Evolutionary conservation across 2,329 filamentous ascomycete genomes (phyloP).

Genomic region (Talaromyces albobiverticillius): DNA sequence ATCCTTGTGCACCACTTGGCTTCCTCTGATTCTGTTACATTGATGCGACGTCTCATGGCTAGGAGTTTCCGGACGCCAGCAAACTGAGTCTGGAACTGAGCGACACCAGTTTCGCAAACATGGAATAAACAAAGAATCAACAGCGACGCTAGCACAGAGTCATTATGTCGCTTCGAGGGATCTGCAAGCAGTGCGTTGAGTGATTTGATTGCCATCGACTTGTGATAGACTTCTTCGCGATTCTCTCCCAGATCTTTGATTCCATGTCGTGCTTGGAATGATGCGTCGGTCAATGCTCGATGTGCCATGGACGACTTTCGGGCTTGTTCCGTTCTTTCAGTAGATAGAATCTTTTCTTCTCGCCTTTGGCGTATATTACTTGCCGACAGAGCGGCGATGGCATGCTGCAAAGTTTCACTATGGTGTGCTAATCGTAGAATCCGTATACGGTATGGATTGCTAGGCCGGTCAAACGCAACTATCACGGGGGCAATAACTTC

Average conservation of each 20-base stretch:
- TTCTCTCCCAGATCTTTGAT: conserved; percentile 55
- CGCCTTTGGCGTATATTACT: conserved; percentile 86
- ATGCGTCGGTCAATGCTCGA: conserved; percentile 38
- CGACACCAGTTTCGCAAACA: conserved; percentile 88
- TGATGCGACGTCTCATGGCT: conserved; percentile 64
- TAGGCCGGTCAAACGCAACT: conserved; percentile 82
- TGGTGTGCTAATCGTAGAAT: conserved; percentile 73
- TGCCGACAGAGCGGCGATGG: conserved; percentile 81
- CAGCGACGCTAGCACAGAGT: conserved; percentile 83
- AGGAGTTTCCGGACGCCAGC: conserved; percentile 90
- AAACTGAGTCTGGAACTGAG: conserved; percentile 90
- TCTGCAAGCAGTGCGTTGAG: conserved; percentile 83
- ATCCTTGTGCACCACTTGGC: conserved; percentile 80
- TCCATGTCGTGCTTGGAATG: conserved; percentile 36
- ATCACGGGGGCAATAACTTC: conserved; percentile 89
- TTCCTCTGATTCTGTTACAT: conserved; percentile 64
- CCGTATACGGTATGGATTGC: conserved; percentile 82
- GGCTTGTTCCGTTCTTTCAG: conserved; percentile 51
- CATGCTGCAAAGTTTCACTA: conserved; percentile 84
- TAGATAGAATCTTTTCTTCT: conserved; percentile 53
- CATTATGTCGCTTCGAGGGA: conserved; percentile 69
- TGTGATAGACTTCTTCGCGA: conserved; percentile 77
- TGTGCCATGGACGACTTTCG: conserved; percentile 48
- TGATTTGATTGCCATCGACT: conserved; percentile 76
- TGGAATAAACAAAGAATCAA: conserved; percentile 88